Conservation (phyloP, 140 eudicot genomes). For the Ambrosia hybrid region DNA sequence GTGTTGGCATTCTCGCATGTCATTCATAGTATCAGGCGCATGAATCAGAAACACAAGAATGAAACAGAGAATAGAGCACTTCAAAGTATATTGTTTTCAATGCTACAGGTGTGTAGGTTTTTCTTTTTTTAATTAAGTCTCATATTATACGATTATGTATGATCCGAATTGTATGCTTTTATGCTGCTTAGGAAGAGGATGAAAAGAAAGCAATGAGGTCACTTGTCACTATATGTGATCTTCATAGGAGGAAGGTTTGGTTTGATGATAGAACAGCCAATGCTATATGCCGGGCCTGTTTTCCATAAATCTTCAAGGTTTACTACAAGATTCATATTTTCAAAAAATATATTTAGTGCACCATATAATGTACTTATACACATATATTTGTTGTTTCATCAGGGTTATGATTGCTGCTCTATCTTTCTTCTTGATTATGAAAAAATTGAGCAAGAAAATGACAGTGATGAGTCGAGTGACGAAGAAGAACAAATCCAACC, state of each 20-base stretch:
- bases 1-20: constrained; percentile 77
- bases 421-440: constrained; percentile 89
- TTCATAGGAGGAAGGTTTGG: constrained; percentile 90
- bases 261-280: constrained; percentile 86
- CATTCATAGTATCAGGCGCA: constrained; percentile 72
- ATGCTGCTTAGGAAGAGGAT: constrained; percentile 62
- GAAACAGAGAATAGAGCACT: constrained; percentile 78
- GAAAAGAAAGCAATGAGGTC: constrained; percentile 89
- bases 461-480: constrained; percentile 81
- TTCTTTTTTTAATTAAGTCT: background rate
- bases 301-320: constrained; percentile 81
- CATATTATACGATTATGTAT: background rate
- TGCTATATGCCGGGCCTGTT: constrained; percentile 80
- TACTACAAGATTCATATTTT: background rate
- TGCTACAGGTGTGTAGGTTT: constrained; percentile 66
- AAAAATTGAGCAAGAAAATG: constrained; percentile 81
- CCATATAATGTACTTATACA: constrained; percentile 1
- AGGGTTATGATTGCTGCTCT: constrained; percentile 94
- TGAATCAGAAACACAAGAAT: constrained; percentile 98
- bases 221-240: constrained; percentile 81
- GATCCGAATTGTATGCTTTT: background rate
- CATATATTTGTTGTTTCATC: constrained; percentile 21
- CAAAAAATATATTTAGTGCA: background rate
- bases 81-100: constrained; percentile 71
- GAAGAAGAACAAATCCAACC: constrained; percentile 68